These are phyloP conservation scores for Metschnikowia cerradonensis DNA, from an alignment of 805 yeast species.

Conservation along the genomic window DNA sequence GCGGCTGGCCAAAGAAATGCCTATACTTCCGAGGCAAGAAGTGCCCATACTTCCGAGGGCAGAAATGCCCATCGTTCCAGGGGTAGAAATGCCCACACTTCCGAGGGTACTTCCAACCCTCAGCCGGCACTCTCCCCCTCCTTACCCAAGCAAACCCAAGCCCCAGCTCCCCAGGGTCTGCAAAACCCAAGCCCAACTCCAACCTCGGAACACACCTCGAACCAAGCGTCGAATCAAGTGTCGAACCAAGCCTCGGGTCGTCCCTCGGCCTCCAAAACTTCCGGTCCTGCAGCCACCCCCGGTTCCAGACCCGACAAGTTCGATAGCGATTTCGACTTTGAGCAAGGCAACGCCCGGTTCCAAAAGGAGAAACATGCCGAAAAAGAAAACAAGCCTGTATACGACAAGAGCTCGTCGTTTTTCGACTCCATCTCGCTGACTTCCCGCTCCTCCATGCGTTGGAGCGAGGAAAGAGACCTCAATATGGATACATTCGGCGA, in stretches of 20 bases:
- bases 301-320: constrained; percentile 14
- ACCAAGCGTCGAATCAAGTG: not conserved
- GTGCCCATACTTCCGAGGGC: no score
- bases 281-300: constrained; percentile 14
- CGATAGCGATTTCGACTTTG: constrained; percentile 71
- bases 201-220: constrained; percentile 6
- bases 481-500: constrained; percentile 86
- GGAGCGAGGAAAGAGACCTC: constrained; percentile 68
- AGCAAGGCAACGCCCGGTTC: constrained; percentile 68
- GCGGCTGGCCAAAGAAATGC: no score
- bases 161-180: not conserved
- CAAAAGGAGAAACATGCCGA: constrained; percentile 24
- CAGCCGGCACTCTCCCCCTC: not conserved
- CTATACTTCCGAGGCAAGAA: no score
- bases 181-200: not conserved
- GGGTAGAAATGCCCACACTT: no score
- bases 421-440: constrained; percentile 78
- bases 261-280: constrained; percentile 6
- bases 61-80: not conserved
- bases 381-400: constrained; percentile 31
- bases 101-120: not conserved
- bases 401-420: constrained; percentile 80
- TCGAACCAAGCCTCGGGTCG: not conserved
- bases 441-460: constrained; percentile 45
- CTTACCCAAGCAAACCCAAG: not conserved